Evolutionary conservation across 2,329 filamentous ascomycete species (phyloP), one percentile per base, ranked within the genome.

Genomic region (Juglanconis sp.): DNA sequence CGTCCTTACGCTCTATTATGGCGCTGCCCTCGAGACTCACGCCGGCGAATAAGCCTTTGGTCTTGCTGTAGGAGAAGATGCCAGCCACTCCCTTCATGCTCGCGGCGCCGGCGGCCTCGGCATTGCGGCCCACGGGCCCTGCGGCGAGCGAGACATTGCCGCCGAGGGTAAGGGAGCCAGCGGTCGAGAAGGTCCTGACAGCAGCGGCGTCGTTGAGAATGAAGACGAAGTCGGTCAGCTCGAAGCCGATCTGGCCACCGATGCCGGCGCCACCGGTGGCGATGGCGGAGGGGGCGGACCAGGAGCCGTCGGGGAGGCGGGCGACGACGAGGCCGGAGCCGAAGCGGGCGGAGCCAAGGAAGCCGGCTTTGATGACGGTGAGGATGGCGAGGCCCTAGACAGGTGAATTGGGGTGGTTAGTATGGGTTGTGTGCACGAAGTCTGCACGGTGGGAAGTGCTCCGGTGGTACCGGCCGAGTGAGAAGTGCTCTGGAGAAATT

Each of bases 51-150:
- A 99, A 79, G 24, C 95, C 95, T 79, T 97, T 98, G 11, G 95
- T 99, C 78, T 97, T 98, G 73, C 90, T 95, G 81, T 99, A 99
- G 69, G 91, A 91, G 80, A 99, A 99, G 53, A 99, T 88, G 56
- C 91, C 95, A 0, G 93, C 90, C 8, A 98, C 89, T 64, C 92
- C 88, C 79, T 87, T 94, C 65, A 96, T 81, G 67, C 91, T 96
- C 7, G 95, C 95, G 13, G 93, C 94, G 65, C 95, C 95, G 40
- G 95, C 94, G 11, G 95, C 95, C 76, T 99, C 95, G 50, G 94
- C 95, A 75, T 97, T 98, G 69, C 95, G 86, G 57, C 95, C 95
- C 32, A 99, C 85, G 0, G 95, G 95, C 1, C 95, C 95, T 6
- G 95, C 95, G 17, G 95, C 95, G 68, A 99, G 89, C 4, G 92